Evolutionary conservation across 495 filamentous ascomycete genomes (phyloP), one percentile per base, ranked within the genome.

Genomic region (Pyronema omphalodes): DNA sequence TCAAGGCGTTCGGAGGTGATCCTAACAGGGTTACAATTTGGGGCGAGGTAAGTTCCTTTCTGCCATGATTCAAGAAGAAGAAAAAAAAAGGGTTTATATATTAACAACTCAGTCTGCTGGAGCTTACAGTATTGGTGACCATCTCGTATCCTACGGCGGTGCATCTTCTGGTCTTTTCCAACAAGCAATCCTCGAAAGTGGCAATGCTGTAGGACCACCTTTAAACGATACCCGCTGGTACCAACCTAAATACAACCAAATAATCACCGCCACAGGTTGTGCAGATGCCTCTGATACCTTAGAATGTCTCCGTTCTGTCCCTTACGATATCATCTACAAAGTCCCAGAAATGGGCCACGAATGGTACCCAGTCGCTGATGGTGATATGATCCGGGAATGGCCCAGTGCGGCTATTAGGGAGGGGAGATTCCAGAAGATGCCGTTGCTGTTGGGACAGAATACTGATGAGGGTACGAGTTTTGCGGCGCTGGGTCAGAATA

Each of bases 1-100:
- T 86, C 55, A 64, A 69, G 49, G 68, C 73, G 3, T 86, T 88
- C 58, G 82, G 82, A 3, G 84, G 84, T 9, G 78, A 88, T 61
- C 72, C 76, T 1, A 58, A 64, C 17, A 67, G 71, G 50, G 76
- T 88, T 29, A 91, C 84, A 0, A 72, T 88, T 9, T 72, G 76
- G 54, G 84, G 84, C 11, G 78, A 86, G 53, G 54, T 56, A 49
- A 1, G 35, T 11, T 34, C 6, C 9, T 0, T 15, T 59, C 49
- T 33, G n/a, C 5, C 14, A 36, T 9, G 23, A 14, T 59, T 12
- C 39, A 43, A 1, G 39, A 12, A 43, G 11, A 12, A 6, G 6
- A 6, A 12, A 6, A 12, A 6, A 1, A 12, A 8, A 40, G 37
- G 8, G 8, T n/a, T 6, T 17, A 43, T 1, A 43, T 12, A 17